Evolutionary conservation across 2,329 filamentous ascomycete genomes (phyloP), one percentile per base, ranked within the genome.

Genomic region (Chrysoporthe austroafricana): DNA sequence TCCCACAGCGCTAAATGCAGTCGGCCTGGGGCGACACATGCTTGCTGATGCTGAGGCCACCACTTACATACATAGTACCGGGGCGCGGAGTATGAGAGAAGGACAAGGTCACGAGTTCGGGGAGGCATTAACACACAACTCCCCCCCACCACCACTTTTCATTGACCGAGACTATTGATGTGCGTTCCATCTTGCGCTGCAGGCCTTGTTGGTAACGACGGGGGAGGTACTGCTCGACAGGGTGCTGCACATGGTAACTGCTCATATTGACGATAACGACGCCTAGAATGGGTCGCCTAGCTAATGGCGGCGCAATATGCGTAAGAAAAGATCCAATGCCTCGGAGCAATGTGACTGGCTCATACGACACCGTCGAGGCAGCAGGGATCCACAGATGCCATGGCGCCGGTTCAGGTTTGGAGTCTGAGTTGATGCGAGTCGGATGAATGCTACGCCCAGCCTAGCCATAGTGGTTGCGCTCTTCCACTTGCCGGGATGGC

Each of bases 281-380:
- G 57, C 57, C 36, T 44, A 39, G 57, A 60, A 60, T 61, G 59
- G 42, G 39, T 43, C 13, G 39, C 39, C n/a, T 60, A 39, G 57
- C 59, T 46, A 16, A 44, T 48, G 43, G 43, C 43, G 14, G 43
- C 36, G 36, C 57, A 26, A n/a, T 39, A 43, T 46, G 8, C 42
- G 43, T 46, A 32, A 61, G 42, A 16, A 61, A 34, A 46, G 32
- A 54, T 1, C 54, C 34, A 57, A 39, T 8, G 54, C 34, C 54
- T 57, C 16, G 34, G 54, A 57, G 54, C 39, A 57, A 57, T 57
- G 54, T 57, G 54, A 57, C 54, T 57, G 16, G 16, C 54, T 39
- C 54, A 39, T 21, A 39, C 54, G 32, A 57, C 16, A 57, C 54
- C 39, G 54, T 16, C 54, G 11, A 39, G 14, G 54, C 32, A 57